Conservation (phyloP, 139 green algal species). For the Chlorella vulgaris region DNA sequence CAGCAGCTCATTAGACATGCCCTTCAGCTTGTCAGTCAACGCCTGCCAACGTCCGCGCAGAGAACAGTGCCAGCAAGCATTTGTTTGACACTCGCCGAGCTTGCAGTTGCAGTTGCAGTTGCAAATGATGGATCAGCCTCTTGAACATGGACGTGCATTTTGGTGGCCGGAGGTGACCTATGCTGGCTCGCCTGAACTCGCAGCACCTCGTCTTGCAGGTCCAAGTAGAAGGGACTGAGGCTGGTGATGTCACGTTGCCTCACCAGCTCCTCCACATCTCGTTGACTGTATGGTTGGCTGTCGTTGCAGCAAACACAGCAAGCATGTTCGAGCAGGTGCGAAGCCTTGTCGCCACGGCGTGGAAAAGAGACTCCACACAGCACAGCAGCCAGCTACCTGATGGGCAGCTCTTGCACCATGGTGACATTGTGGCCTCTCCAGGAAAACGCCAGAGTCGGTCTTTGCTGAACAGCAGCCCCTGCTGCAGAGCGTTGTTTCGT, state of each 20-base stretch:
- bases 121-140: background rate
- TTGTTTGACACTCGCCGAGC: too few relatives aligned
- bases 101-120: too few relatives aligned
- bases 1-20: slow-evolving; percentile 52
- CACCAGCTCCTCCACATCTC: slow-evolving; percentile 63
- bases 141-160: background rate
- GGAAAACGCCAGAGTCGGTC: slow-evolving; percentile 72
- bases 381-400: too few relatives aligned
- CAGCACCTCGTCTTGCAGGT: slow-evolving; percentile 61
- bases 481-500: background rate
- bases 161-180: background rate
- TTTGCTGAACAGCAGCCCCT: background rate
- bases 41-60: slow-evolving; percentile 39
- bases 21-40: slow-evolving; percentile 70
- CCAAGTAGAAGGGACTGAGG: slow-evolving; percentile 79
- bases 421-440: slow-evolving; percentile 54
- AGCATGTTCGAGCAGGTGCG: background rate
- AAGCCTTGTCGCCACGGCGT: too few relatives aligned
- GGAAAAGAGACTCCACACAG: background rate
- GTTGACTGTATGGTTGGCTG: slow-evolving; percentile 21
- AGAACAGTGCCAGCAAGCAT: too few relatives aligned
- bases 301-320: background rate
- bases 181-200: slow-evolving; percentile 37
- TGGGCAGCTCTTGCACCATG: slow-evolving; percentile 72
- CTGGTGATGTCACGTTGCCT: slow-evolving; percentile 43